phyloP scores from a whole-genome alignment of 1,284 basidiomycete genomes.

The Macrocystidia cucumis region DNA sequence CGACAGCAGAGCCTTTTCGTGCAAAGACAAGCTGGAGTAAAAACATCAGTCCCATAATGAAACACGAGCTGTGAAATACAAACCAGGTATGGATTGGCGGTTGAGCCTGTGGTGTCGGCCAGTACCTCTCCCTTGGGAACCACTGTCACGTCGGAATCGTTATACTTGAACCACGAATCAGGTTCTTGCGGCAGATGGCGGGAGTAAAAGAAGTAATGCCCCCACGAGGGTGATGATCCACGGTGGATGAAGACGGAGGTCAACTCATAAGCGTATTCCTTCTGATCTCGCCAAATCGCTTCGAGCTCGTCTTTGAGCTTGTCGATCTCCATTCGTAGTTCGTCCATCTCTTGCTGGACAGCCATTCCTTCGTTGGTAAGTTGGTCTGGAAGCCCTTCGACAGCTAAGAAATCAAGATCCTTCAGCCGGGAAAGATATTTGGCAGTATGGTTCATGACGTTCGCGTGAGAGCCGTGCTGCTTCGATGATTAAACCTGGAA shows the following conservation, averaged over 20 bases:
- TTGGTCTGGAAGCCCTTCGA: conserved; percentile 45
- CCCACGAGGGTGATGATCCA: conserved; percentile 76
- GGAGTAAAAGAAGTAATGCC: conserved; percentile 88
- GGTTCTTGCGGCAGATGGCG: conserved; percentile 69
- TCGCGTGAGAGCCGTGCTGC: conserved; percentile 51
- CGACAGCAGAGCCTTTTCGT: conserved; percentile 62
- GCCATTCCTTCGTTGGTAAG: conserved; percentile 45
- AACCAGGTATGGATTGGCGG: conserved; percentile 79
- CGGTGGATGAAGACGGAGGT: conserved; percentile 97
- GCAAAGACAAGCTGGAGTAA: conserved; percentile 67
- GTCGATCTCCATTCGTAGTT: conserved; percentile 45
- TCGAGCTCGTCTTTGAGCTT: conserved; percentile 69
- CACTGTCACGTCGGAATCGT: conserved; percentile 76
- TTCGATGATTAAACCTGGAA: neutral
- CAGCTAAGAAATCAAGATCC: conserved; percentile 29
- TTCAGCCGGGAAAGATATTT: conserved; percentile 47
- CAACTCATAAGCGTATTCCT: conserved; percentile 76
- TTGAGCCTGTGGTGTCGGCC: conserved; percentile 73
- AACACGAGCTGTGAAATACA: conserved; percentile 18
- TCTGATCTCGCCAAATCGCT: conserved; percentile 68
- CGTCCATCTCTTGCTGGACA: conserved; percentile 55
- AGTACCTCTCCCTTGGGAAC: conserved; percentile 74
- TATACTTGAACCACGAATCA: conserved; percentile 93
- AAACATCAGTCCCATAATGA: conserved; percentile 2
- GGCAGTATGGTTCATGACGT: conserved; percentile 43